Evolutionary conservation across 129 eudicot species (phyloP).

Genomic region (Deinandra increscens): DNA sequence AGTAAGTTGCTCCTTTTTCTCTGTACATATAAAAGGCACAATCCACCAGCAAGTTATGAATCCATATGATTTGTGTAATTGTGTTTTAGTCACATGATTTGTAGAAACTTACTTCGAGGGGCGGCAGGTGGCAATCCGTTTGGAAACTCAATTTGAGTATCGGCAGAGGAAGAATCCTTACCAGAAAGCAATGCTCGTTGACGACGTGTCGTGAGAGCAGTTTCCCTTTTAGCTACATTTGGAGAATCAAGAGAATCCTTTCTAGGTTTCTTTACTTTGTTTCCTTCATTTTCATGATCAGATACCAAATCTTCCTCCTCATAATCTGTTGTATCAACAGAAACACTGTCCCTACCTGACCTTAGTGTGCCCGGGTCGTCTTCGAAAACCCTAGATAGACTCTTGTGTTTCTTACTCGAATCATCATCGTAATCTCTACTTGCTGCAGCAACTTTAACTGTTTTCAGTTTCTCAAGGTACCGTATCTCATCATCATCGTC

Average conservation of each 20-base stretch:
- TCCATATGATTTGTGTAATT: not conserved
- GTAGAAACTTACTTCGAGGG: constrained; percentile 64
- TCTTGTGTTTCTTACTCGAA: constrained; percentile 49
- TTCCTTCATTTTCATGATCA: constrained; percentile 61
- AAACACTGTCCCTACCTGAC: constrained; percentile 39
- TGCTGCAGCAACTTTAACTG: constrained; percentile 48
- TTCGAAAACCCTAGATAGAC: constrained; percentile 56
- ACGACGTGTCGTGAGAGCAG: constrained; percentile 74
- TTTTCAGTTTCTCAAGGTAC: constrained; percentile 72
- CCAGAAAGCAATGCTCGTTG: constrained; percentile 77
- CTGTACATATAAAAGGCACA: constrained; percentile 34
- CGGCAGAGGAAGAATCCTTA: constrained; percentile 50
- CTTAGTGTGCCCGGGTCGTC: constrained; percentile 39
- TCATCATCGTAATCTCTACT: constrained; percentile 57
- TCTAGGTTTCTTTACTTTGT: constrained; percentile 47
- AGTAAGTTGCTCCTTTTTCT: constrained; percentile 79
- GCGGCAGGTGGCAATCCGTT: constrained; percentile 94
- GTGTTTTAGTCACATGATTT: not conserved
- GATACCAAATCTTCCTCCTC: constrained; percentile 63
- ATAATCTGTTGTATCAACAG: constrained; percentile 60
- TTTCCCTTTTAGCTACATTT: constrained; percentile 56
- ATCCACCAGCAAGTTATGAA: not conserved
- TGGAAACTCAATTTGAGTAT: constrained; percentile 75
- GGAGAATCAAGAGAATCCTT: constrained; percentile 62
- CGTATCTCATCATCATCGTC: constrained; percentile 91